Percentiles rank a stretch among this genome's conserved stretches.
Evolutionary conservation across 2,329 filamentous ascomycete species (phyloP).

Genomic region (Fusarium falciforme): DNA sequence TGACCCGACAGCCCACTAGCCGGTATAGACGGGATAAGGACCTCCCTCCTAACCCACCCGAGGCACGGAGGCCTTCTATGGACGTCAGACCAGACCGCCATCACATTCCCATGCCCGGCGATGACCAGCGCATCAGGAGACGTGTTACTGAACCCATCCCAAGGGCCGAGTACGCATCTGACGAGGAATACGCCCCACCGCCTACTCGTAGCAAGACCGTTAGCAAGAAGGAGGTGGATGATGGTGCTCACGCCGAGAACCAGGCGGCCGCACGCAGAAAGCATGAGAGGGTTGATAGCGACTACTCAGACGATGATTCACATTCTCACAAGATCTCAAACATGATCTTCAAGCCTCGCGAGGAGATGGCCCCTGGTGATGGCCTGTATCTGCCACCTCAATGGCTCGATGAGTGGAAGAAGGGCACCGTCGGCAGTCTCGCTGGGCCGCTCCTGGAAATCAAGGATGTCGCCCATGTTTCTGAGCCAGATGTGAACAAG

Average conservation of each 20-base stretch:
- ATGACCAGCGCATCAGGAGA: slow-evolving; percentile 41
- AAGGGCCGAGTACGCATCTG: slow-evolving; percentile 40
- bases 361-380: slow-evolving; percentile 59
- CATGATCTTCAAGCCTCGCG: slow-evolving; percentile 55
- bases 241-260: slow-evolving; percentile 22
- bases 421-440: slow-evolving; percentile 71
- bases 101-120: slow-evolving; percentile 31
- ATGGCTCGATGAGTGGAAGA: slow-evolving; percentile 80
- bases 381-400: slow-evolving; percentile 69
- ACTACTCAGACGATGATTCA: slow-evolving; percentile 45
- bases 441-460: slow-evolving; percentile 71
- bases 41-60: slow-evolving; percentile 45
- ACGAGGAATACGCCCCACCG: slow-evolving; percentile 44
- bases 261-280: slow-evolving; percentile 32
- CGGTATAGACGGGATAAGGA: slow-evolving; percentile 50
- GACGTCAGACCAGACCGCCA: slow-evolving; percentile 21
- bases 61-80: slow-evolving; percentile 23
- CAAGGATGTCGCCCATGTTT: slow-evolving; percentile 53
- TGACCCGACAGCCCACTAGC: slow-evolving; percentile 31
- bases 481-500: slow-evolving; percentile 60
- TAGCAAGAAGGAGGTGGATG: slow-evolving; percentile 15
- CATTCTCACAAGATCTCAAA: slow-evolving; percentile 54
- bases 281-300: slow-evolving; percentile 46
- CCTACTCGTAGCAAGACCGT: slow-evolving; percentile 36
- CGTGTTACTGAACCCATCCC: slow-evolving; percentile 47